A percentile compares a stretch with the other conserved stretches of the same genome.
Conservation (phyloP, 2,329 filamentous ascomycete genomes). For the Cryoendolithus antarcticus region DNA sequence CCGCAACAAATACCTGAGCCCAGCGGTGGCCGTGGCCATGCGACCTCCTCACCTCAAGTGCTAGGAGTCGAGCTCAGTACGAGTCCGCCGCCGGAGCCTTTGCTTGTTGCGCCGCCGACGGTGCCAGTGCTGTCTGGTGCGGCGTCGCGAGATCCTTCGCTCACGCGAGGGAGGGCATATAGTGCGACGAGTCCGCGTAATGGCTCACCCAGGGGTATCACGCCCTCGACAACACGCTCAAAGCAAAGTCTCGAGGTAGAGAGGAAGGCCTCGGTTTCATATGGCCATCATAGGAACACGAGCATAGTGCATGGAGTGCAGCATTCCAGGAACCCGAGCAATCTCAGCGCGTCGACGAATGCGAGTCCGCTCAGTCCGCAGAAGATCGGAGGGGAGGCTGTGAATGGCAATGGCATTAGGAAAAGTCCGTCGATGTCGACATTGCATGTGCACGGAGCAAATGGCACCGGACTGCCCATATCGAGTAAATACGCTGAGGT, state of each 20-base stretch:
- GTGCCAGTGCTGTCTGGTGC: slow-evolving; percentile 9
- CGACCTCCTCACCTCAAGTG: slow-evolving; percentile 3
- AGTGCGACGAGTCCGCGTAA: slow-evolving; percentile 30
- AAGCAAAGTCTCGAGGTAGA: slow-evolving; percentile 29
- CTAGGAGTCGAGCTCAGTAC: slow-evolving; percentile 9
- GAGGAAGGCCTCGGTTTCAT: slow-evolving; percentile 41
- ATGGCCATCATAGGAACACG: slow-evolving; percentile 90
- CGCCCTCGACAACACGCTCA: slow-evolving; percentile 29
- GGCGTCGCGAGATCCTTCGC: slow-evolving; percentile 27
- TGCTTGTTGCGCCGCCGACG: slow-evolving; percentile 19
- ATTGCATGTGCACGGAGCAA: slow-evolving; percentile 13
- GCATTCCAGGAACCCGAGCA: slow-evolving; percentile 80
- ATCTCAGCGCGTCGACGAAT: slow-evolving; percentile 60
- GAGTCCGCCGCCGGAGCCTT: slow-evolving; percentile 22
- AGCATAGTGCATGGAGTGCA: slow-evolving; percentile 96
- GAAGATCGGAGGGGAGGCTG: slow-evolving; percentile 12
- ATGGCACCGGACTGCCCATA: slow-evolving; percentile 8
- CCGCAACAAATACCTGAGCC: background rate
- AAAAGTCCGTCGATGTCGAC: slow-evolving; percentile 23
- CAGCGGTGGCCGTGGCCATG: slow-evolving; percentile 3
- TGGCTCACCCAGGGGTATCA: slow-evolving; percentile 32
- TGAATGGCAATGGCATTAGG: slow-evolving; percentile 10
- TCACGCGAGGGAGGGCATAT: slow-evolving; percentile 34
- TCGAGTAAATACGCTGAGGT: slow-evolving; percentile 18
- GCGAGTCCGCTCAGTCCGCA: slow-evolving; percentile 70